Evolutionary conservation across 2,329 filamentous ascomycete genomes (phyloP), one percentile per base, ranked within the genome.

Genomic region (Helminthosporium solani): DNA sequence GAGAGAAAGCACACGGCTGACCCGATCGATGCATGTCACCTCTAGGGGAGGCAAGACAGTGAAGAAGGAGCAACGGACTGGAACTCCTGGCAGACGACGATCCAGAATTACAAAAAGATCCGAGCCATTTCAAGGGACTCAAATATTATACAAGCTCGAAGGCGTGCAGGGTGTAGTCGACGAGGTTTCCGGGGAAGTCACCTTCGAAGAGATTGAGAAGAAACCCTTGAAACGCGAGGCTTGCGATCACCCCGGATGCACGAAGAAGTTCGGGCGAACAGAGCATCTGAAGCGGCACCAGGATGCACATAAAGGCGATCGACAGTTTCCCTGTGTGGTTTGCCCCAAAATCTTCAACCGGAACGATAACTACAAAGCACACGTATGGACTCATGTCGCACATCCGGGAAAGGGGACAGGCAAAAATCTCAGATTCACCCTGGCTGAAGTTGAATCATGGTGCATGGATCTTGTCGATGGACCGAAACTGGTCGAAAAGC

Each of bases 341-440:
- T 70, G 66, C 47, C 27, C 31, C 1, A 67, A 55, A 31, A 36
- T 28, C 3, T 69, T 70, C 48, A 56, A 58, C 40, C 52, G 67
- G 21, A 62, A 65, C 46, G 67, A 70, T 54, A 70, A 70, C 46
- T 63, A 57, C 45, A 59, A 56, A 46, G 63, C 56, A n/a, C 67
- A 70, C 45, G 57, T 59, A 35, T 56, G 48, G 31, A 68, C 66
- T 6, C 66, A 69, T 28, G 54, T 64, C 19, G 47, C 37, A 34
- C 52, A 48, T 15, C 58, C 59, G 15, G 59, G 57, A 16, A 60
- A 63, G 47, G 65, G 60, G 38, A 54, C 52, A 19, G 61, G 63
- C 18, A 54, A 61, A 21, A 66, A 66, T 21, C 30, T 41, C 14
- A 61, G 61, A 45, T 44, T 53, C 8, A 49, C 60, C 2, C 52